Base-by-base conservation (phyloP, 129 eudicot species). In the Centrapalus pauciflorus region DNA sequence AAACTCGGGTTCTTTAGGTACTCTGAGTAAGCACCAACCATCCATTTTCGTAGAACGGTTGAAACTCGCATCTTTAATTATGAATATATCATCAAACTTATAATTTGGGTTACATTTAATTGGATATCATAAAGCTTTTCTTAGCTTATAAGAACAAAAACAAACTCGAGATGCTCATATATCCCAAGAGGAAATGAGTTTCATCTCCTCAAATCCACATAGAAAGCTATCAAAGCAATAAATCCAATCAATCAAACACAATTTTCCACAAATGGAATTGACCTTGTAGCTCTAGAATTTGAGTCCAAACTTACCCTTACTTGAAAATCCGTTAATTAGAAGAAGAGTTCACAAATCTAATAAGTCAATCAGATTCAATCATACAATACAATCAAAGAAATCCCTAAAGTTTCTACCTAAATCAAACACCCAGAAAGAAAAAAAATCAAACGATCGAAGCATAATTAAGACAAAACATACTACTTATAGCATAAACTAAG, bases 321-420 rank as follows among this genome's bases (percentile, higher is more conserved):
- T 10, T 10, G 7, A 72, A 35, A 49, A 61, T 25, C 56, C 7
- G 29, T 27, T 1, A 25, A 61, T 29, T 50, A 3, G 30, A 35
- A 63, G 13, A 38, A 25, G 60, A 27, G 30, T 73, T 64, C 8
- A 12, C 8, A 41, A 9, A 8, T 29, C 23, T 2, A 60, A 14
- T 20, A 2, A 49, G 77, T 61, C 70, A 72, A 72, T 33, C 50
- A 61, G 32, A 19, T 49, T 25, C 2, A 56, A 52, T 33, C 20
- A 5, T 25, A 7, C 16, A 26, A 41, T n/a, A 43, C 16, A 28
- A 30, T 17, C 41, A 25, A 45, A 40, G 0, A 61, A 32, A 11
- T n/a, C 61, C 61, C 67, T 66, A 45, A 74, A 66, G 24, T 59
- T 46, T 32, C 26, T 14, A 54, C 34, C 6, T 28, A 40, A 55